phyloP scores from a whole-genome alignment of 1,284 basidiomycete genomes.

The Cryptococcus jaspeensis region DNA sequence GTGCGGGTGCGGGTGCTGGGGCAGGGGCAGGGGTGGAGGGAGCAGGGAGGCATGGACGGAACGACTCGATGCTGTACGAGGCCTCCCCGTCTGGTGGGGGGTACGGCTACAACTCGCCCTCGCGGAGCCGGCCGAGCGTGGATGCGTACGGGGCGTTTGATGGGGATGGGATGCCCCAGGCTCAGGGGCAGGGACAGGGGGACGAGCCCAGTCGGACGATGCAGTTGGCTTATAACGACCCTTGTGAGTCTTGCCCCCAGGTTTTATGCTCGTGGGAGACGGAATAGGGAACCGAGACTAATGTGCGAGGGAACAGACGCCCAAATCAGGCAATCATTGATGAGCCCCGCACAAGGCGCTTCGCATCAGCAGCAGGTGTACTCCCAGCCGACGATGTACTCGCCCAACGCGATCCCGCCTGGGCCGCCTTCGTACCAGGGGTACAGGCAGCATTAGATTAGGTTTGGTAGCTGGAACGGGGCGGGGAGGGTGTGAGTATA shows the following conservation, averaged over 20 bases:
- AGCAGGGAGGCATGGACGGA: no score
- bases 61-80: no score
- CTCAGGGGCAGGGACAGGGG: no score
- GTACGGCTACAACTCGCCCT: background rate
- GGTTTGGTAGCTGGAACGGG: no score
- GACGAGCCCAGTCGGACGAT: conserved; percentile 72
- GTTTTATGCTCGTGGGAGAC: no score
- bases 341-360: conserved; percentile 7
- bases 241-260: conserved; percentile 55
- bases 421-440: conserved; percentile 36
- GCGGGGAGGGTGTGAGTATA: no score
- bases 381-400: background rate
- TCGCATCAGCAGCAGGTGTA: background rate
- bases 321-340: conserved; percentile 35
- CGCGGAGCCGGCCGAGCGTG: conserved; percentile 61
- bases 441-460: conserved; percentile 18
- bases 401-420: conserved; percentile 14
- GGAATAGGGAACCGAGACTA: background rate
- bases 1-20: conserved; percentile 17
- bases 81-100: background rate
- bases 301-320: conserved; percentile 24
- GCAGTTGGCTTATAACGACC: conserved; percentile 52
- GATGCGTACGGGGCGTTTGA: conserved; percentile 84
- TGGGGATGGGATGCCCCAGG: conserved; percentile 53
- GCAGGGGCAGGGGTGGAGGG: background rate